Base-by-base conservation (phyloP, 192 early-diverging fungal species). In the Rhizophagus sp. region DNA sequence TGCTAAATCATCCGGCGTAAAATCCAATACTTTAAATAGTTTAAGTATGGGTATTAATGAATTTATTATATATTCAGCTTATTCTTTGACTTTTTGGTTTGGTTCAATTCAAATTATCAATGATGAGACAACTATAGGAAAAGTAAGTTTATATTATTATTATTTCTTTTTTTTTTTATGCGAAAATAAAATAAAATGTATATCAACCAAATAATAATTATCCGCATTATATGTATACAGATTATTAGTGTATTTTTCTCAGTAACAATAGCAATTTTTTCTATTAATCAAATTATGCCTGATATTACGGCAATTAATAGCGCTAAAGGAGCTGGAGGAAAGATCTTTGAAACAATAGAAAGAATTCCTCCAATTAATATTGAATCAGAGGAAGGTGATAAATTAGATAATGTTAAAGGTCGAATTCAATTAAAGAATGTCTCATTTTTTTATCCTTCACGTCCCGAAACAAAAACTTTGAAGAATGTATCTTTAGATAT, bases 261-360 rank as follows among this genome's bases (percentile, higher is more conserved):
- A 41, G 85, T 93, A 52, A 81, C 93, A 5, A 88, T 93, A n/a
- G 93, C 90, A 47, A 86, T 89, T 9, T 91, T 92, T 68, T 85
- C 90, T 30, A 83, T 95, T 22, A 87, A 85, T 88, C 41, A 87
- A 95, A 33, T 96, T 89, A 79, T 83, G 84, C 70, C 88, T 92
- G 25, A 89, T 95, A 65, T 94, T 93, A 81, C 90, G 92, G 74
- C 72, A 84, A 47, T 92, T 91, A 44, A 80, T 87, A 3, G 92
- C 95, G 95, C 93, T 34, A 86, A 88, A 41, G 97, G 93, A 36
- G 96, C 96, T 1, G 96, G 93, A 2, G 87, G 87, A 76, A 93
- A 90, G 52, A 92, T 98, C 68, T 98, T 91, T 82, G 82, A 86
- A 68, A 92, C 94, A 22, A 93, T 98, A 69, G 94, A 96, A 81